Conservation (phyloP, 306 rosid species). For the Pyrus betulifolia region DNA sequence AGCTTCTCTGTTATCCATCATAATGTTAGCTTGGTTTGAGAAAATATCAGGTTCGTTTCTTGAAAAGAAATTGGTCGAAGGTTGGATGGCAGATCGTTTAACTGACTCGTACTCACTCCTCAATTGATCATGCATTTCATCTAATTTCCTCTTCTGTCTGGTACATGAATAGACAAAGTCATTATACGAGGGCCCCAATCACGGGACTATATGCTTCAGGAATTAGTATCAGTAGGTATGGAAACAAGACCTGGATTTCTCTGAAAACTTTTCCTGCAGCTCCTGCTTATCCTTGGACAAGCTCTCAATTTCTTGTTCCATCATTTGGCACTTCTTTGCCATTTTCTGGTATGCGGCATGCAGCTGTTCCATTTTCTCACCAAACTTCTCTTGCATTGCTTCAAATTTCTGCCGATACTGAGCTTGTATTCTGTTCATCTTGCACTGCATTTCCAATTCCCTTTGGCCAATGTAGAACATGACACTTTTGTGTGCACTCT, state of each 20-base stretch:
- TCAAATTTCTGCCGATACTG: constrained; percentile 96
- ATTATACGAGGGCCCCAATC: constrained; percentile 11
- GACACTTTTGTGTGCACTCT: constrained; percentile 85
- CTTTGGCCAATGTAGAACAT: constrained; percentile 90
- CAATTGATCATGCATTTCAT: constrained; percentile 96
- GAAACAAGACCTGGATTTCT: constrained; percentile 68
- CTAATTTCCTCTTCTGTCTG: constrained; percentile 99
- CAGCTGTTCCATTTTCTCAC: constrained; percentile 84
- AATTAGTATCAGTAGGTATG: neutral
- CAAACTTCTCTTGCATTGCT: constrained; percentile 82
- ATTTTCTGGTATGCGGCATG: constrained; percentile 87
- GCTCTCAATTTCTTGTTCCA: constrained; percentile 87
- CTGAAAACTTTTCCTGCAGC: constrained; percentile 96
- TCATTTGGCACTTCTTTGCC: constrained; percentile 81
- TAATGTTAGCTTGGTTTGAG: constrained; percentile 55
- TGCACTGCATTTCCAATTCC: constrained; percentile 89
- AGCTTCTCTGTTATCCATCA: constrained; percentile 71
- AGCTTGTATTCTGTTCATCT: constrained; percentile 72
- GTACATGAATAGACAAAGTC: constrained; percentile 9
- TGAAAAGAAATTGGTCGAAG: constrained; percentile 65
- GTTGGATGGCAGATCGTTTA: constrained; percentile 85
- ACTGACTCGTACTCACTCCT: constrained; percentile 70
- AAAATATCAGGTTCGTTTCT: constrained; percentile 87
- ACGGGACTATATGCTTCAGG: neutral
- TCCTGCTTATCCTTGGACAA: constrained; percentile 95